Base-by-base conservation (phyloP, 2,329 filamentous ascomycete genomes). In the Botrytis byssoidea region DNA sequence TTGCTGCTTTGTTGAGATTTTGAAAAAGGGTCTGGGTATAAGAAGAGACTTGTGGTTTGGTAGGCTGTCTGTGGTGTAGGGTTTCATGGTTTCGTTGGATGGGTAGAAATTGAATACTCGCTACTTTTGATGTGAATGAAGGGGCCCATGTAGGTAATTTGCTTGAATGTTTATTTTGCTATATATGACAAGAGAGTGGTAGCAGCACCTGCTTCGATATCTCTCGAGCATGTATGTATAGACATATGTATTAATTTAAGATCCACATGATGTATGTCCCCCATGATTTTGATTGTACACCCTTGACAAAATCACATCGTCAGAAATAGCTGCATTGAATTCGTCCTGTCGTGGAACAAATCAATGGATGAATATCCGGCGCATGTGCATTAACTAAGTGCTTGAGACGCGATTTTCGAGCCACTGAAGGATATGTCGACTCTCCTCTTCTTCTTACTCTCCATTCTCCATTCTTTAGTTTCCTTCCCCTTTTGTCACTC, bases 191-290 rank as follows among this genome's bases (percentile, higher is more conserved):
- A 20, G 46, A 46, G 37, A 46, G 59, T 35, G 35, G 61, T 60
- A 72, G 70, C 70, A 72, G 70, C 70, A 72, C 70, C 70, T 72
- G 70, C 70, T 72, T 72, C 61, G 57, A 63, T 46, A 37, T 63
- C 68, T 71, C 68, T 37, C 32, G 3, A 3, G 46, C n/a, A 20
- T 55, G 3, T n/a, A 25, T 48, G 22, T 29, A 18, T 37, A 42
- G 14, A 7, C 25, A 16, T 51, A 35, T 37, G 25, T 37, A 48
- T 35, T 18, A 57, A n/a, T 29, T 48, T 2, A 32, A 48, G 18
- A 20, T 48, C 29, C 18, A 7, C 42, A 35, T 25, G 18, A 48
- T 32, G 20, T 16, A 57, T 14, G 18, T 18, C 51, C 12, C 51
- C 51, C 16, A 32, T 29, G 14, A n/a, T 2, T 57, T 57, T 7